Percentiles rank a stretch among this genome's conserved stretches.
phyloP scores from a whole-genome alignment of 805 yeast species.

The Isabelozyma heimii region DNA sequence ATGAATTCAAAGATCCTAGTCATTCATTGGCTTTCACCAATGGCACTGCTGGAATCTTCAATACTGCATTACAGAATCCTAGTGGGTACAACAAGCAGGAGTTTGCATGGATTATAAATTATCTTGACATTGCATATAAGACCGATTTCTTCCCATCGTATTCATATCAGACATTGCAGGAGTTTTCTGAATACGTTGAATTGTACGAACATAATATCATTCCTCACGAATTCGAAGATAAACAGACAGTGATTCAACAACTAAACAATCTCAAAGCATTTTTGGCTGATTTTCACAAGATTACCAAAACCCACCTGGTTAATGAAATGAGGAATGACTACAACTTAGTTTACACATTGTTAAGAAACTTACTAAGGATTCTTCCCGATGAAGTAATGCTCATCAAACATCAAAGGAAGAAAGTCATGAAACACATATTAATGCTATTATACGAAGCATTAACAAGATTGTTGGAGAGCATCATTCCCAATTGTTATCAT shows the following conservation, averaged over 20 bases:
- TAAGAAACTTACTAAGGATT: neutral
- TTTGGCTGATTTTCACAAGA: constrained; percentile 1
- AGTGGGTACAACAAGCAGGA: constrained; percentile 1
- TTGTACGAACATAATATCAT: neutral
- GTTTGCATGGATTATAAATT: constrained; percentile 10
- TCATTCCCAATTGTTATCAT: constrained; percentile 19
- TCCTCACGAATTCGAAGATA: neutral
- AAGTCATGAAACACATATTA: neutral
- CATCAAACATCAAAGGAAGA: neutral
- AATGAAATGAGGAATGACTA: constrained; percentile 1
- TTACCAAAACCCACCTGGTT: constrained; percentile 1
- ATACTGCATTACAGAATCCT: neutral
- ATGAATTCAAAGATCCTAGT: constrained; percentile 14
- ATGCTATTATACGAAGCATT: constrained; percentile 7
- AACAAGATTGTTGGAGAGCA: constrained; percentile 12
- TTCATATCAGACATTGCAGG: constrained; percentile 9
- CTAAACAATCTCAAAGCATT: constrained; percentile 1
- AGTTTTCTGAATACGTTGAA: constrained; percentile 5
- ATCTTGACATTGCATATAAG: constrained; percentile 14
- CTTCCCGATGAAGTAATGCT: neutral
- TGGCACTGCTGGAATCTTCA: constrained; percentile 17
- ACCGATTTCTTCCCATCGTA: constrained; percentile 14
- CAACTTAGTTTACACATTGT: constrained; percentile 1
- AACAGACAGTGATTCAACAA: neutral
- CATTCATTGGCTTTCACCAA: constrained; percentile 16